Conservation (phyloP, 305 asterid species). For the Fraxinus angustifolia region DNA sequence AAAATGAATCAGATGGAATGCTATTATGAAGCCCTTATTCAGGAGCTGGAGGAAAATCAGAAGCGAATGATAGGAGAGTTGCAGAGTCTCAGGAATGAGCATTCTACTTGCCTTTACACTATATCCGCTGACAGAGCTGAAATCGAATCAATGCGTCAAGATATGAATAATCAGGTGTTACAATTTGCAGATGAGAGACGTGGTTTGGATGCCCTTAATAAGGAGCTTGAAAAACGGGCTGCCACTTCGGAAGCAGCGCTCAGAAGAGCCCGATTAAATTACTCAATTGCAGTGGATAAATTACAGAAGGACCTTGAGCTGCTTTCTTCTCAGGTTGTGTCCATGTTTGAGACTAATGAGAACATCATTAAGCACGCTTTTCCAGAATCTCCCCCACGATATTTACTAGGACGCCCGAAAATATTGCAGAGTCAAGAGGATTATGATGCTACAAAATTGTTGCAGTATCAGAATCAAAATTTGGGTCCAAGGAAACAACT, state of each 20-base stretch:
- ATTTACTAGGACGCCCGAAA: constrained; percentile 22
- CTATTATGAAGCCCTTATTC: constrained; percentile 88
- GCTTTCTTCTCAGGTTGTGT: constrained; percentile 89
- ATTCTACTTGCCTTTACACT: constrained; percentile 72
- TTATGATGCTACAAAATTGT: constrained; percentile 27
- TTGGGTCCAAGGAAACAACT: constrained; percentile 43
- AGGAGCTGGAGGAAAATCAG: constrained; percentile 93
- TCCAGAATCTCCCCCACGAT: constrained; percentile 45
- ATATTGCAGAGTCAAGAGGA: constrained; percentile 36
- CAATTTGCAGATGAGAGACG: constrained; percentile 61
- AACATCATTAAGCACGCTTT: constrained; percentile 84
- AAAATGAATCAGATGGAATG: constrained; percentile 97
- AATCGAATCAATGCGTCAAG: constrained; percentile 58
- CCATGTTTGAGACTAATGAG: constrained; percentile 89
- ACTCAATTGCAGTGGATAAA: constrained; percentile 94
- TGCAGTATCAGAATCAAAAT: constrained; percentile 41
- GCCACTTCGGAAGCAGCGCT: constrained; percentile 78
- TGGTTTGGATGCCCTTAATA: constrained; percentile 55
- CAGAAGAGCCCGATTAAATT: constrained; percentile 85
- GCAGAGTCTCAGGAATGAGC: constrained; percentile 77
- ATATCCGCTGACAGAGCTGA: constrained; percentile 66
- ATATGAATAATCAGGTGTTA: constrained; percentile 55
- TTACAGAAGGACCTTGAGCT: constrained; percentile 93
- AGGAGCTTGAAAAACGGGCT: constrained; percentile 81
- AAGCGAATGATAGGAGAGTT: constrained; percentile 76